Percentiles rank a stretch among this genome's conserved stretches.
Evolutionary conservation across 768 basidiomycete species (phyloP).

Genomic region (Pulveroboletus ravenelii): DNA sequence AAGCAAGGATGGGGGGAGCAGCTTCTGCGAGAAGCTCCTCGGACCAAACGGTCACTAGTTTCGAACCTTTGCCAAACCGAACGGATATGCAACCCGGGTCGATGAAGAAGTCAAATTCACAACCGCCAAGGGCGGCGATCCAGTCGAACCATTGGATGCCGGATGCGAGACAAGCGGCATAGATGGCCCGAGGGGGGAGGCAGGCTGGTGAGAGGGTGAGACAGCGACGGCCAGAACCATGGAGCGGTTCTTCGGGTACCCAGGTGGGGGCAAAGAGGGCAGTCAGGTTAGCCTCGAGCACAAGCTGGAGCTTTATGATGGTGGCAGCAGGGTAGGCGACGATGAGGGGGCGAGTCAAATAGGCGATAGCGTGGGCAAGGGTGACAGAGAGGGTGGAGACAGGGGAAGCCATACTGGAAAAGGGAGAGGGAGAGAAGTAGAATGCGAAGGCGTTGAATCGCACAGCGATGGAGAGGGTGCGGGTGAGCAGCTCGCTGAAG

Average conservation of each 20-base stretch:
- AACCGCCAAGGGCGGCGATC: slow-evolving; percentile 63
- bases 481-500: slow-evolving; percentile 22
- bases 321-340: slow-evolving; percentile 53
- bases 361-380: slow-evolving; percentile 69
- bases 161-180: slow-evolving; percentile 63
- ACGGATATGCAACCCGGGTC: slow-evolving; percentile 76
- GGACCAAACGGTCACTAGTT: slow-evolving; percentile 65
- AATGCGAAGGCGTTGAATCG: slow-evolving; percentile 27
- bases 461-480: slow-evolving; percentile 29
- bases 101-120: slow-evolving; percentile 74
- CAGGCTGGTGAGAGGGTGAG: slow-evolving; percentile 66
- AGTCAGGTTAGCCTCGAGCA: slow-evolving; percentile 70
- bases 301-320: slow-evolving; percentile 63
- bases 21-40: slow-evolving; percentile 40
- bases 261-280: slow-evolving; percentile 66
- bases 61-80: slow-evolving; percentile 45
- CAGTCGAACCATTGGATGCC: slow-evolving; percentile 80
- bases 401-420: slow-evolving; percentile 27
- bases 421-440: slow-evolving; percentile 9
- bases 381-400: slow-evolving; percentile 57
- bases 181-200: slow-evolving; percentile 66
- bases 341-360: slow-evolving; percentile 64
- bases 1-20: slow-evolving; percentile 17
- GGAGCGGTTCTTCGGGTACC: slow-evolving; percentile 58
- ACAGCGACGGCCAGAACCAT: slow-evolving; percentile 69